Evolutionary conservation across 305 asterid species (phyloP), one percentile per base, ranked within the genome.

Genomic region (Salvia sclarea): DNA sequence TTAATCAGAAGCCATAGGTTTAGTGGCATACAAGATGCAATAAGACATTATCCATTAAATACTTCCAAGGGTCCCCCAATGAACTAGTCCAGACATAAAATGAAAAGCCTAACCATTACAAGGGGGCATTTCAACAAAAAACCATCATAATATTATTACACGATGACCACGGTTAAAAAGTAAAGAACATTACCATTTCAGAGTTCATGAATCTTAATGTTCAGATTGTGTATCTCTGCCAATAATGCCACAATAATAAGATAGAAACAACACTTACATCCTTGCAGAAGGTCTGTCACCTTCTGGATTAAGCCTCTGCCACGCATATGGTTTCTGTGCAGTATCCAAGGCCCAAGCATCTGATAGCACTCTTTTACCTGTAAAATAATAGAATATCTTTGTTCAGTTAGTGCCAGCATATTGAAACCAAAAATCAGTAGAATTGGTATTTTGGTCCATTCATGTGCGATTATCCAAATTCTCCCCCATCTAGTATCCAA

Each of bases 301-400:
- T 84, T 88, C 96, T 3, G 98, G 96, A 79, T 84, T 88, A 75
- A 95, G 97, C 81, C 88, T 88, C 85, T 84, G 92, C 99, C 98
- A 92, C 49, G 53, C 93, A 76, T 95, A 95, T 1, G 99, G 99
- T 78, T 95, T 95, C 76, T 91, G 98, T 69, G 98, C 97, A 69
- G 99, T 95, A 73, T 95, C 99, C 84, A 95, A 86, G 61, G 80
- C 93, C 99, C 99, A 95, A 70, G 97, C 95, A 89, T 95, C 99
- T 47, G 99, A 88, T 62, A 95, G 83, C 75, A 85, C 96, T 85
- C 92, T 82, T 82, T 89, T 91, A 69, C 99, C 99, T 95, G 80
- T 60, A 77, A 49, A 76, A 69, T 25, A 61, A 58, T 33, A 49
- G 43, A 78, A 67, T 22, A 66, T 17, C 18, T 45, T 45, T 48